These are phyloP conservation scores for Glaciozyma antarctica DNA, from an alignment of 768 basidiomycete species.

Conservation along the genomic window DNA sequence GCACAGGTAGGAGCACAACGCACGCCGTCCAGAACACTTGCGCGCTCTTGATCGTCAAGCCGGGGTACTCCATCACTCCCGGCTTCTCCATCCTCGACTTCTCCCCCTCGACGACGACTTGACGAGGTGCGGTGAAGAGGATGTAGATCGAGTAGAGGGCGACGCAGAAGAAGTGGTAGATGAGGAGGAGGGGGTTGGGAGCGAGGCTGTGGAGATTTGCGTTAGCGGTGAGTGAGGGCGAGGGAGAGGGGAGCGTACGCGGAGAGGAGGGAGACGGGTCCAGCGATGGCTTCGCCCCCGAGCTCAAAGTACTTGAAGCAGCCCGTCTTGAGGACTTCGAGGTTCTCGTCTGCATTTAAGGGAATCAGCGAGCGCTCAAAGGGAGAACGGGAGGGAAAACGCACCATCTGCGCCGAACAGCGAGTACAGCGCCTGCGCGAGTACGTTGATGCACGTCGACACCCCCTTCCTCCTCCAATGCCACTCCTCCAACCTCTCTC, in stretches of 20 bases:
- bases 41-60: conserved; percentile 50
- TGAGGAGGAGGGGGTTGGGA: conserved; percentile 68
- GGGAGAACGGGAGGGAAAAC: conserved; percentile 37
- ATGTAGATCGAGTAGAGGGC: conserved; percentile 91
- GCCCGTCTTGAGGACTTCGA: conserved; percentile 48
- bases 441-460: conserved; percentile 76
- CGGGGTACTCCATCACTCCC: conserved; percentile 49
- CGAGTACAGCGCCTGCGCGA: conserved; percentile 87
- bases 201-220: conserved; percentile 49
- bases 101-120: background rate
- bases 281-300: conserved; percentile 78
- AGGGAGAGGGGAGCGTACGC: conserved; percentile 49
- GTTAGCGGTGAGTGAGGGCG: background rate
- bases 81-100: conserved; percentile 16
- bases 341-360: conserved; percentile 39
- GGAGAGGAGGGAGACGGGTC: conserved; percentile 80
- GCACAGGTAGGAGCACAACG: conserved; percentile 73
- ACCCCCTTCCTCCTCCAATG: conserved; percentile 78
- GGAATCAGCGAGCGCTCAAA: background rate
- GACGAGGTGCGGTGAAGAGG: conserved; percentile 59
- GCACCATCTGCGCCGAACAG: conserved; percentile 85
- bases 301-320: conserved; percentile 97
- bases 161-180: conserved; percentile 88
- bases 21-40: conserved; percentile 76
- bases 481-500: conserved; percentile 56